Evolutionary conservation across 331 rosid species (phyloP), one percentile per base, ranked within the genome.

Genomic region (Acacia concinna): DNA sequence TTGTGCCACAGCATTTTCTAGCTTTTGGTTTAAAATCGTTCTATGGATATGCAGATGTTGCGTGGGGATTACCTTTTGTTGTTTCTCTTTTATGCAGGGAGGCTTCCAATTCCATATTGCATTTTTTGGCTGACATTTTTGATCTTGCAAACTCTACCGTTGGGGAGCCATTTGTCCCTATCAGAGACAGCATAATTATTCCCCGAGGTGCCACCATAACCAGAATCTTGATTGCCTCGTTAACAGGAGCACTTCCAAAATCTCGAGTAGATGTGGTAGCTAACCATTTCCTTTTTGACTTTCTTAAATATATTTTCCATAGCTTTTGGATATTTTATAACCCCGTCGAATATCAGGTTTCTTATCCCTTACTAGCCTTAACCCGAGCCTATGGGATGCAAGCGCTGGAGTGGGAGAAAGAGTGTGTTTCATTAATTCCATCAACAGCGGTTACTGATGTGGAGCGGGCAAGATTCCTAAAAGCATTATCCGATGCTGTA

Each of bases 91-190:
- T 49, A 64, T 83, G 85, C 93, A 96, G 99, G 85, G 95, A 96
- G 88, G 99, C 99, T 75, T 96, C 97, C 72, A 91, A 89, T 83
- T 96, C 98, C 76, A 96, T 96, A 85, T 90, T 96, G 90, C 92
- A 95, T 69, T 96, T 96, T 85, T 89, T 93, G 85, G 86, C 97
- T 5, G 99, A 96, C 83, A 84, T 91, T 51, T 96, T 91, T 79
- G 97, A 96, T 88, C 90, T 93, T 72, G 89, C 88, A 56, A 93
- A 88, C 78, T 82, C 92, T 27, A 67, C 84, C 51, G 81, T 59
- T 51, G 87, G 92, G 65, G 90, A 89, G 77, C 94, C 88, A 78
- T 93, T 90, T 85, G 59, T 87, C 52, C 91, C 93, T 21, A 86
- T 91, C 44, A 83, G 97, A 82, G 92, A 96, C 80, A 68, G 88